Conservation (phyloP, 179 eudicot genomes). For the Camellia oleifera region DNA sequence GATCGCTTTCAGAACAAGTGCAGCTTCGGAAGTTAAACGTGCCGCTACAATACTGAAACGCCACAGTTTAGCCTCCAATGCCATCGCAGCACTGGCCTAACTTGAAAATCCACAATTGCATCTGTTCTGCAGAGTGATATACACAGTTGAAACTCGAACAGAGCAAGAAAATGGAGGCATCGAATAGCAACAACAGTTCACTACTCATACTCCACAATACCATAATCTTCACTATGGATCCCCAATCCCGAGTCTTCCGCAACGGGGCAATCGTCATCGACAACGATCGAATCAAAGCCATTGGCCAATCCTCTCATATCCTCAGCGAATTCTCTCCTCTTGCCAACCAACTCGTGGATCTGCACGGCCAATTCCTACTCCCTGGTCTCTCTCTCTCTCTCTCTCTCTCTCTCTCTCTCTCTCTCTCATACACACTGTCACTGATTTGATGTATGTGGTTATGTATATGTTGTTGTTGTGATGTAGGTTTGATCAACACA, state of each 20-base stretch:
- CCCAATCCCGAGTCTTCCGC: constrained; percentile 42
- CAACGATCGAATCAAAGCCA: constrained; percentile 45
- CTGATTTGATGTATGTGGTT: background rate
- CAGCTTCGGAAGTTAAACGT: no score
- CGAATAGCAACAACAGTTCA: constrained; percentile 12
- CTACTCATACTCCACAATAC: constrained; percentile 52
- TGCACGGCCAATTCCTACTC: constrained; percentile 51
- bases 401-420: no score
- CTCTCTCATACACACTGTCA: background rate
- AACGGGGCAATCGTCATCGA: constrained; percentile 63
- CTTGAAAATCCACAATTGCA: background rate
- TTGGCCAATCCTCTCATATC: constrained; percentile 62
- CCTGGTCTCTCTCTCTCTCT: constrained; percentile 41
- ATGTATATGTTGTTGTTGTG: background rate
- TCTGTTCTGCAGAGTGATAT: background rate
- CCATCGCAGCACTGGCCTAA: background rate
- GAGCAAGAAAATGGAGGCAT: constrained; percentile 14
- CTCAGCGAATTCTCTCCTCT: constrained; percentile 37
- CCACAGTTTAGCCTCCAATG: background rate
- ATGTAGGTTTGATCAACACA: constrained; percentile 67
- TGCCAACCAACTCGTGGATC: constrained; percentile 42
- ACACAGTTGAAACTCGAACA: background rate
- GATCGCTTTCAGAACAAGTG: no score
- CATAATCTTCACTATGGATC: constrained; percentile 69
- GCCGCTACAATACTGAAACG: no score